Conservation (phyloP, 2,329 filamentous ascomycete genomes). For the Alternaria gansuensis region DNA sequence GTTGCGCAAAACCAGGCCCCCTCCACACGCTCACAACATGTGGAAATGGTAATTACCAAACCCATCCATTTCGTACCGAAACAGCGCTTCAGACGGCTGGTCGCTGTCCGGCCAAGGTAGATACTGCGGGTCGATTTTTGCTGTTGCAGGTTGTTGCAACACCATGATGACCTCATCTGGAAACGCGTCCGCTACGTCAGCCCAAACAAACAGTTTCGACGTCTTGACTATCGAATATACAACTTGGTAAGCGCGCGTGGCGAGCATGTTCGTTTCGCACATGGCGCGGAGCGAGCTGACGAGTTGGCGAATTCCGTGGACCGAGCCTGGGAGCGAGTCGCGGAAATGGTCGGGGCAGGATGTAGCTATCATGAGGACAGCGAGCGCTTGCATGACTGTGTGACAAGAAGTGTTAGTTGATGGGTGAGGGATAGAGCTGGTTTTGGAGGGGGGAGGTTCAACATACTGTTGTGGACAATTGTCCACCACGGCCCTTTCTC, state of each 20-base stretch:
- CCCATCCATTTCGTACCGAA: slow-evolving; percentile 10
- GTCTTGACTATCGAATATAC: slow-evolving; percentile 20
- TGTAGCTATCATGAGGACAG: slow-evolving; percentile 49
- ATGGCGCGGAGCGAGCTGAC: slow-evolving; percentile 40
- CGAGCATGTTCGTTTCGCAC: slow-evolving; percentile 31
- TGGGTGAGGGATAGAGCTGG: neutral
- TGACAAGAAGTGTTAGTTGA: neutral
- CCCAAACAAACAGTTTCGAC: slow-evolving; percentile 14
- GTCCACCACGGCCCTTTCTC: slow-evolving; percentile 51
- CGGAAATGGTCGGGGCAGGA: slow-evolving; percentile 28
- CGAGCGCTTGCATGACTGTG: slow-evolving; percentile 48
- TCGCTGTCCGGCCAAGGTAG: slow-evolving; percentile 12
- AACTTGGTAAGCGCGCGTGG: slow-evolving; percentile 36
- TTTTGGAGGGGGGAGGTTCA: too few relatives aligned
- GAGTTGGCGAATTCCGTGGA: slow-evolving; percentile 12
- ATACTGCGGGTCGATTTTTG: slow-evolving; percentile 1
- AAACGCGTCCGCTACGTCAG: slow-evolving; percentile 8
- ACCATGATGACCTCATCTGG: slow-evolving; percentile 10
- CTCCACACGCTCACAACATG: neutral
- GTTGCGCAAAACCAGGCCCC: too few relatives aligned
- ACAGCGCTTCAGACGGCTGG: slow-evolving; percentile 2
- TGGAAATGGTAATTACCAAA: slow-evolving; percentile 8
- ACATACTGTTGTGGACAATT: slow-evolving; percentile 37
- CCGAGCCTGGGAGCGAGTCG: neutral
- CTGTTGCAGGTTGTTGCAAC: neutral